These are phyloP conservation scores for Cylindrodendrum hubeiense DNA, from an alignment of 2,329 filamentous ascomycete genomes.

Conservation along the genomic window DNA sequence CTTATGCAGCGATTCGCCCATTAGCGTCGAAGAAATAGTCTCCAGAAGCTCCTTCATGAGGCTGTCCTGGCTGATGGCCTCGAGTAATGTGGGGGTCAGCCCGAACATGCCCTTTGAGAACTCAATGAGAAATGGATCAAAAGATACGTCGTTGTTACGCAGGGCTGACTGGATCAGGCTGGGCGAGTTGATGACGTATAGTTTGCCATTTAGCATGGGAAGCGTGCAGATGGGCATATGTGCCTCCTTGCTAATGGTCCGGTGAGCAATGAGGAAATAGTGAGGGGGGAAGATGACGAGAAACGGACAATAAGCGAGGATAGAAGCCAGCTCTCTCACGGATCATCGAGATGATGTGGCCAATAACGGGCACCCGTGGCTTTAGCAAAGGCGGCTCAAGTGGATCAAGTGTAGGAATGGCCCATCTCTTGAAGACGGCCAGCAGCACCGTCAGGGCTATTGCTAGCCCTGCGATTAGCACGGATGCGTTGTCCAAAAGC, in stretches of 20 bases:
- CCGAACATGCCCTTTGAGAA: constrained; percentile 37
- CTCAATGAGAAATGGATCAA: constrained; percentile 54
- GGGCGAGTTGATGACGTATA: constrained; percentile 59
- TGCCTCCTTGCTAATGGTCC: constrained; percentile 28
- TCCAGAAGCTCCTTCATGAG: constrained; percentile 13
- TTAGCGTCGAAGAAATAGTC: constrained; percentile 21
- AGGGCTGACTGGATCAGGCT: constrained; percentile 53
- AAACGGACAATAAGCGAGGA: constrained; percentile 21
- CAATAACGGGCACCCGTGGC: constrained; percentile 28
- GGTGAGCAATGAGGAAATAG: neutral
- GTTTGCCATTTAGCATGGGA: constrained; percentile 55
- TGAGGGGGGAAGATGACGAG: fast-evolving
- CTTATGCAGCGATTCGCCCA: constrained; percentile 27
- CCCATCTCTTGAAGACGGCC: neutral
- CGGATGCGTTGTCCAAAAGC: neutral
- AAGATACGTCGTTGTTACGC: constrained; percentile 55
- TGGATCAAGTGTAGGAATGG: constrained; percentile 13
- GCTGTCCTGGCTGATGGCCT: neutral
- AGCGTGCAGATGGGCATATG: constrained; percentile 55
- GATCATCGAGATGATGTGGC: constrained; percentile 33
- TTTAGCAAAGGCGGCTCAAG: constrained; percentile 30
- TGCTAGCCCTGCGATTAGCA: neutral
- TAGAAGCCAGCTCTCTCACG: constrained; percentile 30
- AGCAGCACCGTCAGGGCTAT: neutral
- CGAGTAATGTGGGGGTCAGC: constrained; percentile 3